Conservation (phyloP, 352 stramenopile genomes). For the Globisporangium takayamanum region DNA sequence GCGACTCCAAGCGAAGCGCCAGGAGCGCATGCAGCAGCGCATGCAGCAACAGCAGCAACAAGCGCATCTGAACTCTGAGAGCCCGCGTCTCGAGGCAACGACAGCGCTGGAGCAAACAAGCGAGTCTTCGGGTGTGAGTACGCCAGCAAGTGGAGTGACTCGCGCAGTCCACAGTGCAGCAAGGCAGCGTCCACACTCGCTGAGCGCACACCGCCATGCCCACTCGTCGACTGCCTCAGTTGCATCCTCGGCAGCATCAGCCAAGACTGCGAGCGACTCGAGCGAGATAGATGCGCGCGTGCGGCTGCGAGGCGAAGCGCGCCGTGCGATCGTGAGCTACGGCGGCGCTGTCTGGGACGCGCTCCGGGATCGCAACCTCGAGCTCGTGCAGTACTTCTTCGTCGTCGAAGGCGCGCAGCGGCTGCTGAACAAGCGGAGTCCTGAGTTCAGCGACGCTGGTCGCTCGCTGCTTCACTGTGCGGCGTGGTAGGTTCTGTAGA, state of each 20-base stretch:
- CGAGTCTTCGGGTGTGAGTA: neutral
- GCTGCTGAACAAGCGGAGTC: conserved; percentile 36
- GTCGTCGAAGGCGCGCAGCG: conserved; percentile 44
- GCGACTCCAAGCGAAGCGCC: conserved; percentile 49
- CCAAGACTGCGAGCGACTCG: neutral
- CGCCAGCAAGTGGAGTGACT: neutral
- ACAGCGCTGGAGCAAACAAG: neutral
- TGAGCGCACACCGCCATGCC: too few relatives aligned
- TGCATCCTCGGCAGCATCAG: neutral
- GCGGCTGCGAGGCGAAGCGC: conserved; percentile 44
- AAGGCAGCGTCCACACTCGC: neutral
- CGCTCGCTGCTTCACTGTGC: conserved; percentile 60
- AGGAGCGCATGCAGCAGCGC: conserved; percentile 33
- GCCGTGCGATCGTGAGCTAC: conserved; percentile 51
- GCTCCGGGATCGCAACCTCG: conserved; percentile 30
- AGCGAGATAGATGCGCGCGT: conserved; percentile 18
- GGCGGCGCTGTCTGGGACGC: conserved; percentile 51
- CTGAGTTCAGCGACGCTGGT: conserved; percentile 36
- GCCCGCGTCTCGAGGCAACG: too few relatives aligned
- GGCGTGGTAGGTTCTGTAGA: conserved; percentile 30
- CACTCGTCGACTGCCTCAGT: neutral
- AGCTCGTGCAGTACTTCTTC: conserved; percentile 55
- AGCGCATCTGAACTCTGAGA: too few relatives aligned
- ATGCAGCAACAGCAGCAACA: conserved; percentile 9
- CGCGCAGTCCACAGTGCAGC: neutral